These are phyloP conservation scores for Margaritispora aquatica DNA, from an alignment of 495 filamentous ascomycete genomes.

Conservation along the genomic window DNA sequence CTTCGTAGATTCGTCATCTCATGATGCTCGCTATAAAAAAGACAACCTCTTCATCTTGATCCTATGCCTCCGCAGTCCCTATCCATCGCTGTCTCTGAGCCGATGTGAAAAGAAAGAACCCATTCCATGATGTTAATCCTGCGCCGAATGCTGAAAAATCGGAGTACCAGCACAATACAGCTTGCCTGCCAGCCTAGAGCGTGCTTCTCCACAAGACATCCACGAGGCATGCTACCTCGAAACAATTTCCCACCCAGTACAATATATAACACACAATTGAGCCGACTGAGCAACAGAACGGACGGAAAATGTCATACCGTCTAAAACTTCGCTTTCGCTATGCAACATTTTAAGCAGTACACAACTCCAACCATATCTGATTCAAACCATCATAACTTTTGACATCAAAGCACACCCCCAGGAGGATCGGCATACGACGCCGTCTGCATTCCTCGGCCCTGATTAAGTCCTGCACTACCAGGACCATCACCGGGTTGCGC, in stretches of 20 bases:
- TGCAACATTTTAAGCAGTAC: conserved; percentile 15
- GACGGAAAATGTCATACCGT: not conserved
- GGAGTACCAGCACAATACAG: not conserved
- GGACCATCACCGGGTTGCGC: conserved; percentile 34
- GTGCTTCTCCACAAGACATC: not conserved
- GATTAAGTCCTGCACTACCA: conserved; percentile 38
- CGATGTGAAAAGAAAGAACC: not conserved
- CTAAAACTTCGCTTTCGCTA: conserved; percentile 10
- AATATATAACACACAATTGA: not conserved
- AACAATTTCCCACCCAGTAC: not conserved
- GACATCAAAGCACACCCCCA: conserved; percentile 46
- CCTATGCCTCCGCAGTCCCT: not conserved
- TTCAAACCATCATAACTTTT: not conserved
- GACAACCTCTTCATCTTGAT: not conserved
- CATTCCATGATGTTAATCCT: not conserved
- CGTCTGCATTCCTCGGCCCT: conserved; percentile 14
- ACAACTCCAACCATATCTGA: conserved; percentile 4
- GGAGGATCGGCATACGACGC: conserved; percentile 41
- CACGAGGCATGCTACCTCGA: not conserved
- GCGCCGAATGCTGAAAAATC: not conserved
- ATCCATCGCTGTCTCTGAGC: not conserved
- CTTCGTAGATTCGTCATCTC: not conserved
- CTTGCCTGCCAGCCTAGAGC: not conserved
- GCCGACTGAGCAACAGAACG: not conserved
- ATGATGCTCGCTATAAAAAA: not conserved